Conservation (phyloP, 768 basidiomycete species). For the Boletus reticulatus region DNA sequence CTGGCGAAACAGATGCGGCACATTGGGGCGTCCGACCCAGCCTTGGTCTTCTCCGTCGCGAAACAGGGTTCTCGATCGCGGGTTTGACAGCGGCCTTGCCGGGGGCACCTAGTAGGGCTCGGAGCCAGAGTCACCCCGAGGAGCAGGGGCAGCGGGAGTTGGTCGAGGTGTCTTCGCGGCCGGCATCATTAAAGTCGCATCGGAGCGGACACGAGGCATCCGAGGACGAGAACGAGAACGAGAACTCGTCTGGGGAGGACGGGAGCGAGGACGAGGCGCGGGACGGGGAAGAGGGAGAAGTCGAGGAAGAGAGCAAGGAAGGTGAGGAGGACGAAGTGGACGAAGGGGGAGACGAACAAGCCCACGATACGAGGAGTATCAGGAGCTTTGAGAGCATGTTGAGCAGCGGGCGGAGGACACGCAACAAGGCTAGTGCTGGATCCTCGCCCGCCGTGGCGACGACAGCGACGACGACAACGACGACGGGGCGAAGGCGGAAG, state of each 20-base stretch:
- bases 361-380: constrained; percentile 69
- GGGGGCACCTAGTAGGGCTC: constrained; percentile 17
- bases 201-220: constrained; percentile 14
- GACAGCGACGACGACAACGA: neutral
- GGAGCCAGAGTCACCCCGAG: constrained; percentile 6
- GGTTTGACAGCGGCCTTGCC: constrained; percentile 69
- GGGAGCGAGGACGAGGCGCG: neutral
- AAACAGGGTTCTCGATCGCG: constrained; percentile 81
- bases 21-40: constrained; percentile 40
- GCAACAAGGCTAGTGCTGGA: neutral
- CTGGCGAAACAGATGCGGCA: constrained; percentile 9
- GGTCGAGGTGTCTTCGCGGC: constrained; percentile 50
- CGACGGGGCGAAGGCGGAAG: constrained; percentile 52
- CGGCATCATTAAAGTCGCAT: constrained; percentile 44
- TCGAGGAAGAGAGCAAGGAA: constrained; percentile 24
- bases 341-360: constrained; percentile 14
- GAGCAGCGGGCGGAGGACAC: constrained; percentile 34
- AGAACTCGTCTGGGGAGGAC: neutral
- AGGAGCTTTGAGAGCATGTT: constrained; percentile 88
- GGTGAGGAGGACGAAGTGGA: constrained; percentile 29
- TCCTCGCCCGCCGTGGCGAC: neutral
- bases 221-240: constrained; percentile 15
- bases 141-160: constrained; percentile 50
- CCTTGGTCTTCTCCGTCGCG: constrained; percentile 69
- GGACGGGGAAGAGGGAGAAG: constrained; percentile 25